These are phyloP conservation scores for Sodiomyces alkalinus DNA, from an alignment of 2,329 filamentous ascomycete species.

Conservation along the genomic window DNA sequence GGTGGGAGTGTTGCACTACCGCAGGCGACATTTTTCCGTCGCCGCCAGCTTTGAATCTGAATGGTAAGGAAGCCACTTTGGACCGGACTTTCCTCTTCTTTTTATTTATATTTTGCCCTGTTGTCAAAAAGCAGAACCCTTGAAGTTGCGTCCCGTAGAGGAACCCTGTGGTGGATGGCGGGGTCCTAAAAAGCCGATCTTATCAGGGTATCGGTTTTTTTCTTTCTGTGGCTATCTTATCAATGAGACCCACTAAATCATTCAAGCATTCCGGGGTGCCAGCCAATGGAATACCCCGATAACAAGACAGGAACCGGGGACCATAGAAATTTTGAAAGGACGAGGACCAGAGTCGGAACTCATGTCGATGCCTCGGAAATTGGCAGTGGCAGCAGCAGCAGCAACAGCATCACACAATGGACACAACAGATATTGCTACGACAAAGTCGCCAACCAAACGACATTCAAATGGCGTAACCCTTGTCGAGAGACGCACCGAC, in stretches of 20 bases:
- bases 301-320: no score
- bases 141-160: no score
- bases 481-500: constrained; percentile 33
- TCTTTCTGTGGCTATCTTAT: constrained; percentile 7
- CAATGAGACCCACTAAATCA: constrained; percentile 2
- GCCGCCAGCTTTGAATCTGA: constrained; percentile 73
- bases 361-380: no score
- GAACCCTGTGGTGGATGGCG: no score
- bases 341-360: constrained; percentile 1
- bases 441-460: constrained; percentile 19
- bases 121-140: no score
- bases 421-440: constrained; percentile 18
- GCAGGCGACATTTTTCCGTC: constrained; percentile 60
- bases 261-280: no score
- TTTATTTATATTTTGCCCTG: no score
- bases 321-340: constrained; percentile 1
- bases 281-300: no score
- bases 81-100: constrained; percentile 2
- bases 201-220: no score
- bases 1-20: constrained; percentile 63
- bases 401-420: no score
- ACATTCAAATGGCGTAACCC: constrained; percentile 37
- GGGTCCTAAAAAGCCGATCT: no score
- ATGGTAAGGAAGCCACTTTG: constrained; percentile 60
- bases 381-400: no score